Evolutionary conservation across 2,329 filamentous ascomycete genomes (phyloP), one percentile per base, ranked within the genome.

Genomic region (Xylariales sp.): DNA sequence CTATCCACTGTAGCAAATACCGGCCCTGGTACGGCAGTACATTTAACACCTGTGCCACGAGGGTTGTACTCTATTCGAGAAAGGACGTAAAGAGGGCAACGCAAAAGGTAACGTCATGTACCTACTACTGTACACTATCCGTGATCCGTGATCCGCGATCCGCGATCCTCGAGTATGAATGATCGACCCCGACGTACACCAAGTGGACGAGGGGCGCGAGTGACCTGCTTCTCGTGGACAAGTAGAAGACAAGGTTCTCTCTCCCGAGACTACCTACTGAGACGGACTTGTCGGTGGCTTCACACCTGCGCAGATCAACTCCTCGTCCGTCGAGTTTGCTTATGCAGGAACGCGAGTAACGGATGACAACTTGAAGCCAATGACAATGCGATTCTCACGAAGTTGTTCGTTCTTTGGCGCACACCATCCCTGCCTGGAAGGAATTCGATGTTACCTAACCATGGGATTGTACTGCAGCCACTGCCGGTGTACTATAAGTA

Each of bases 281-380:
- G 23, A 23, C 23, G 23, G 23, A 23, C 32, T 59, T 39, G 18
- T 54, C 36, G 14, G 32, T 14, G 16, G 32, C 50, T 30, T 45
- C 12, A 18, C 28, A 34, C 36, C 45, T 12, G 18, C 32, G 50
- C 34, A 32, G 45, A 53, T 66, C 52, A 43, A 43, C 36, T 46
- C 52, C 18, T 46, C 36, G 23, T 6, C 14, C 23, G 43, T 39
- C 14, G 32, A 39, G 5, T 10, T 23, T 36, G 57, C 57, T 65
- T 68, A 68, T 68, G 66, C 66, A 68, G 66, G 66, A 65, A 68
- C 66, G 45, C 23, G 46, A 32, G 36, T 2, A 53, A 43, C 28
- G 28, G 30, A 32, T 60, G 49, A 64, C 50, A 18, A 18, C 16
- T 30, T 18, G 39, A 60, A 18, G 55, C 65, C 65, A 67, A 64